Evolutionary conservation across 1,284 basidiomycete species (phyloP), one percentile per base, ranked within the genome.

Genomic region (Ceratobasidium sp.): DNA sequence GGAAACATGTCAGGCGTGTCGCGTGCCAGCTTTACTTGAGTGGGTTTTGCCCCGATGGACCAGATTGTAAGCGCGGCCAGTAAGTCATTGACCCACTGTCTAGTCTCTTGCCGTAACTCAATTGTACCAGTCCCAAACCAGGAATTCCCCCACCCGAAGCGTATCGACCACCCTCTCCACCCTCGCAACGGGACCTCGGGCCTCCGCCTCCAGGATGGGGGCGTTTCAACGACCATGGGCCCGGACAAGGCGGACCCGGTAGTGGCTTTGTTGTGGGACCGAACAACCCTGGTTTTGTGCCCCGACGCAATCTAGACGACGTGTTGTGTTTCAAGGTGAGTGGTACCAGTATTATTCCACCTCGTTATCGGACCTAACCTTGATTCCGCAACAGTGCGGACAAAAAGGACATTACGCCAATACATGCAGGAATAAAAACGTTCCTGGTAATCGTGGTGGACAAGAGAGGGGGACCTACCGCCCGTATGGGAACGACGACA

Each of bases 341-440:
- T 34, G 10, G 73, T 31, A 79, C 74, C 29, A 25, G 40, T 47
- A n/a, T 60, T 49, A 25, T 20, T 32, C 71, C 75, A 73, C 29
- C 20, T 29, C 29, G 25, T n/a, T 15, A 25, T 6, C 7, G 43
- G 17, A 65, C 20, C 42, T 31, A 49, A 25, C 42, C n/a, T n/a
- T 68, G 17, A 56, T 69, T 72, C 38, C 20, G 38, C 17, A 65
- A 56, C 74, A 93, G 90, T 94, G 92, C 75, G 91, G 92, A 56
- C 90, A 94, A 79, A 89, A 91, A 75, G 94, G 94, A 0, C 94
- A 97, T 77, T 96, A 96, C 76, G 94, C 94, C n/a, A 96, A 96
- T 77, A 87, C 92, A 74, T 96, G 94, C 79, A 85, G 90, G 69
- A 93, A 94, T 79, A 82, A 89, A 70, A 92, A 92, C 77, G 87